Percentiles rank a stretch among this genome's conserved stretches.
Conservation (phyloP, 2,329 filamentous ascomycete species). For the Alternaria longipes region DNA sequence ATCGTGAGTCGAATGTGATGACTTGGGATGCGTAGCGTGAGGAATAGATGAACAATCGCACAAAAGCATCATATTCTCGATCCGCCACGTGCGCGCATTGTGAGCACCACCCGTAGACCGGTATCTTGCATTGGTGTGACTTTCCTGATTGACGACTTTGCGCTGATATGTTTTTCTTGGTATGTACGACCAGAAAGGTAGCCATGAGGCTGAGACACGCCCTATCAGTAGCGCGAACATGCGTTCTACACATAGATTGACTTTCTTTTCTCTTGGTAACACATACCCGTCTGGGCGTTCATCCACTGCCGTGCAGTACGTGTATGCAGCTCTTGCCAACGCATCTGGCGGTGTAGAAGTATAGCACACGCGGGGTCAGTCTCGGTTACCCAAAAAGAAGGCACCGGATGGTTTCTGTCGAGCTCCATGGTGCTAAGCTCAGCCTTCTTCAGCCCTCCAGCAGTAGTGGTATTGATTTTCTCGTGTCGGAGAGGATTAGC, state of each 20-base stretch:
- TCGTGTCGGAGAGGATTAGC: background rate
- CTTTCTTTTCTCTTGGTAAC: background rate
- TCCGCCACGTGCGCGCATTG: background rate
- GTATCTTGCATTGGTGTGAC: background rate
- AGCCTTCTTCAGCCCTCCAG: background rate
- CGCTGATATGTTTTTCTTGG: background rate
- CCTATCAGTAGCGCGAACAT: conserved; percentile 5
- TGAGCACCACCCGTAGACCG: background rate
- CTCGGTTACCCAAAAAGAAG: background rate
- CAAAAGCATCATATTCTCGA: conserved; percentile 5
- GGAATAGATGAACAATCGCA: background rate
- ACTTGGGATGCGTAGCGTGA: background rate
- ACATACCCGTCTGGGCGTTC: background rate
- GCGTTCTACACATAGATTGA: background rate
- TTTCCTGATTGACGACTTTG: background rate
- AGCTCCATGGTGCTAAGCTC: background rate
- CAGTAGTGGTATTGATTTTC: conserved; percentile 5
- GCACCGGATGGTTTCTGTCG: background rate
- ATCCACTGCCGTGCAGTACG: background rate
- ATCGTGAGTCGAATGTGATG: background rate
- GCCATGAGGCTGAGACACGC: conserved; percentile 2
- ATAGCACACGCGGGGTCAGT: background rate
- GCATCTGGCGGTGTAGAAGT: conserved; percentile 1
- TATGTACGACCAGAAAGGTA: background rate
- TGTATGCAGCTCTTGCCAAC: background rate